Evolutionary conservation across 73 alveolate genomes (phyloP).

Genomic region (Paramecium primaurelia): DNA sequence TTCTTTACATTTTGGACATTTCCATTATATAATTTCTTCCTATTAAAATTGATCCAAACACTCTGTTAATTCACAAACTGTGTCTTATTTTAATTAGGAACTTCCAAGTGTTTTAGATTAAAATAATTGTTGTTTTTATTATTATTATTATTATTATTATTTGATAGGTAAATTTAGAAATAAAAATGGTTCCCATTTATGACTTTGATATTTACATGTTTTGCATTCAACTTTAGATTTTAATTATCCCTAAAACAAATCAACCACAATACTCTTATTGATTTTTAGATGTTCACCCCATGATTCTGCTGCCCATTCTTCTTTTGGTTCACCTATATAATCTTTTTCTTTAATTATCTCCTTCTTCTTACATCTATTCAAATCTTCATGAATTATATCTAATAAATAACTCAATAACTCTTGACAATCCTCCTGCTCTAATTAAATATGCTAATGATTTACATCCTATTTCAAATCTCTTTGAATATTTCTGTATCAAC

Average conservation of each 20-base stretch:
- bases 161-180: conserved; percentile 88
- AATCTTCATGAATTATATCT: conserved; percentile 79
- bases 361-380: conserved; percentile 62
- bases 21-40: conserved; percentile 83
- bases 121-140: not conserved
- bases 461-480: conserved; percentile 64
- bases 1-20: conserved; percentile 81
- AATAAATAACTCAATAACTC: conserved; percentile 72
- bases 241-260: conserved; percentile 93
- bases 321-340: conserved; percentile 73
- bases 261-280: conserved; percentile 89
- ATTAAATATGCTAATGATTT: conserved; percentile 41
- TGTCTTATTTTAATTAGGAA: not conserved
- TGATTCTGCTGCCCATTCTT: conserved; percentile 80
- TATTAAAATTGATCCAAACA: conserved; percentile 80
- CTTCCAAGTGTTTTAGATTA: not conserved
- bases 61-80: conserved; percentile 60
- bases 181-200: conserved; percentile 88
- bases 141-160: not conserved
- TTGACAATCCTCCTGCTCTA: conserved; percentile 74
- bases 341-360: conserved; percentile 75
- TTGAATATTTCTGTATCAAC: conserved; percentile 42
- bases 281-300: conserved; percentile 86
- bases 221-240: conserved; percentile 85
- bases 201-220: conserved; percentile 69